Evolutionary conservation across 169 alveolate genomes (phyloP), one percentile per base, ranked within the genome.

Genomic region (Blepharisma undulans): DNA sequence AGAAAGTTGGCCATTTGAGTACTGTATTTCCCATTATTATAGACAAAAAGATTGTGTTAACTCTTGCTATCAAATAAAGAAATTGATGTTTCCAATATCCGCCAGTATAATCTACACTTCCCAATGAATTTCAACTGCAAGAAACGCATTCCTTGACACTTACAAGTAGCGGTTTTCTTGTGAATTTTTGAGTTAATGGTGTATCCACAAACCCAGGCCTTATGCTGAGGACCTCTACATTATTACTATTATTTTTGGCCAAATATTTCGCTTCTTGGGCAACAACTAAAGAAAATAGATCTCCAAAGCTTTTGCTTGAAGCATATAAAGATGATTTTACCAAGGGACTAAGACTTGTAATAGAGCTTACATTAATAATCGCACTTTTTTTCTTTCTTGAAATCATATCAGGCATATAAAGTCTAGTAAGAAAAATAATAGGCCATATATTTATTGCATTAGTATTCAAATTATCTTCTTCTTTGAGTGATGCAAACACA

Each of bases 191-290:
- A 60, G 91, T 66, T 33, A 66, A 30, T 27, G 80, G 84, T 4
- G 91, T 86, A 4, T 86, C 91, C 21, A 86, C 91, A 33, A 21
- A 86, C 16, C 48, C 91, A 4, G 91, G 91, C 8, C 59, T 25
- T 19, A 72, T 12, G 8, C 74, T 27, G 18, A 86, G 72, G 18
- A 60, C 84, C 61, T 60, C 84, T 7, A 86, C 25, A 0, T 8
- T 8, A 32, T 21, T 79, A 25, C 19, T 72, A 48, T 48, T 48
- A 18, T 1, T 5, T 48, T 48, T 48, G 8, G 80, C 30, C 80
- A 25, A 29, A 29, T 74, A 74, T 33, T 32, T 79, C 10, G 33
- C 36, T n/a, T 82, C 89, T 25, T 22, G n/a, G 7, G 27, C 34
- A 21, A 30, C 8, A 19, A 82, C 12, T 32, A 25, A 19, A 0